Conservation (phyloP, 495 filamentous ascomycete species). For the Astrocystis sublimbata region DNA sequence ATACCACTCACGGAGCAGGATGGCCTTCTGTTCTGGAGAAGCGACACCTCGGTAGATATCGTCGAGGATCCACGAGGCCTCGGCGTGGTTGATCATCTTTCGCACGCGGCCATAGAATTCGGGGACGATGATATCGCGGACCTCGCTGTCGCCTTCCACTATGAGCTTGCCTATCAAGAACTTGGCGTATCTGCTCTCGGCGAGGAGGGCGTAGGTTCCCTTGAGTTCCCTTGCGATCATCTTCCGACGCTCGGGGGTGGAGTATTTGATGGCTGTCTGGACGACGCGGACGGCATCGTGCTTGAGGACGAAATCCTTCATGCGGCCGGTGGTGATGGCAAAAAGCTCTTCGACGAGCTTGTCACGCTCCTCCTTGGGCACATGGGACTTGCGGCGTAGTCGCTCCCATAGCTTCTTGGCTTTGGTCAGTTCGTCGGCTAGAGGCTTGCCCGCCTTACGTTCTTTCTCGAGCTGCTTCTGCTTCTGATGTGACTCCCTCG, state of each 20-base stretch:
- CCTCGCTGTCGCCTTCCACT: conserved; percentile 81
- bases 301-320: conserved; percentile 97
- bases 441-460: conserved; percentile 87
- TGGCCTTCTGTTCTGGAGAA: conserved; percentile 77
- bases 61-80: conserved; percentile 95
- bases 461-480: conserved; percentile 86
- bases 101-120: conserved; percentile 94
- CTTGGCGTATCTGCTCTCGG: conserved; percentile 94
- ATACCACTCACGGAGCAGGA: conserved; percentile 92
- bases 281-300: conserved; percentile 94
- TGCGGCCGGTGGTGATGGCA: conserved; percentile 80
- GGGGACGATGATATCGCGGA: conserved; percentile 80
- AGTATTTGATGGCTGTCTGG: conserved; percentile 96
- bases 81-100: conserved; percentile 90
- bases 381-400: conserved; percentile 86
- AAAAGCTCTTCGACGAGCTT: conserved; percentile 85
- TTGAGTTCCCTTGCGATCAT: conserved; percentile 85
- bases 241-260: conserved; percentile 76
- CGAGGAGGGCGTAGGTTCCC: conserved; percentile 79
- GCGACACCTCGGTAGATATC: conserved; percentile 90
- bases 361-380: conserved; percentile 81
- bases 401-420: conserved; percentile 97
- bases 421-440: conserved; percentile 82
- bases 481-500: conserved; percentile 85
- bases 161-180: conserved; percentile 94